A percentile compares a stretch with the other conserved stretches of the same genome.
Conservation (phyloP, 805 yeast genomes). For the Zygosaccharomyces siamensis region DNA sequence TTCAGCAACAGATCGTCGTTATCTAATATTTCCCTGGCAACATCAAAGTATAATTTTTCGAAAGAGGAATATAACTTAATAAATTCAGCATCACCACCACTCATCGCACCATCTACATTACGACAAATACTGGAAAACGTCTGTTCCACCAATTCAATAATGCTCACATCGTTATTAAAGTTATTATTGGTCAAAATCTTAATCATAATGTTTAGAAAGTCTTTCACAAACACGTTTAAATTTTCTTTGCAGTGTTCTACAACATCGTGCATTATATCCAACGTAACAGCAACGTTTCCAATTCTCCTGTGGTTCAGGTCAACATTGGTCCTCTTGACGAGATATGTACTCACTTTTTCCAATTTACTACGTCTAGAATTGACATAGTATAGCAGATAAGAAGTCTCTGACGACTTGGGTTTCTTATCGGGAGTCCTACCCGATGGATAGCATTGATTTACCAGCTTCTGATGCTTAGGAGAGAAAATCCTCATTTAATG, state of each 20-base stretch:
- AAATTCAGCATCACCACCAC: constrained; percentile 60
- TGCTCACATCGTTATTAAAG: constrained; percentile 52
- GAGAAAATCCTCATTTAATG: constrained; percentile 37
- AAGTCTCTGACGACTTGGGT: constrained; percentile 88
- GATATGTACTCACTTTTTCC: constrained; percentile 73
- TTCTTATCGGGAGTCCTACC: constrained; percentile 82
- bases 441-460: constrained; percentile 88
- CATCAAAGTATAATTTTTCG: constrained; percentile 29
- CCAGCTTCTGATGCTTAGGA: constrained; percentile 86
- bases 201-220: constrained; percentile 57
- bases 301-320: constrained; percentile 60
- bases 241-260: constrained; percentile 77
- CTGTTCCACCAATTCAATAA: constrained; percentile 49
- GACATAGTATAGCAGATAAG: constrained; percentile 84
- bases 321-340: constrained; percentile 53
- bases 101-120: constrained; percentile 56
- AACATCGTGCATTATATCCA: constrained; percentile 62
- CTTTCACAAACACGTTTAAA: constrained; percentile 72
- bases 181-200: constrained; percentile 39
- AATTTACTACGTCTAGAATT: constrained; percentile 83
- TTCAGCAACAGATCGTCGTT: constrained; percentile 31
- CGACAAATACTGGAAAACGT: constrained; percentile 47
- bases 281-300: constrained; percentile 81
- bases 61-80: constrained; percentile 43
- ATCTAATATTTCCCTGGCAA: constrained; percentile 22